Evolutionary conservation across 352 stramenopile genomes (phyloP).

Genomic region (Phytophthora pistaciae): DNA sequence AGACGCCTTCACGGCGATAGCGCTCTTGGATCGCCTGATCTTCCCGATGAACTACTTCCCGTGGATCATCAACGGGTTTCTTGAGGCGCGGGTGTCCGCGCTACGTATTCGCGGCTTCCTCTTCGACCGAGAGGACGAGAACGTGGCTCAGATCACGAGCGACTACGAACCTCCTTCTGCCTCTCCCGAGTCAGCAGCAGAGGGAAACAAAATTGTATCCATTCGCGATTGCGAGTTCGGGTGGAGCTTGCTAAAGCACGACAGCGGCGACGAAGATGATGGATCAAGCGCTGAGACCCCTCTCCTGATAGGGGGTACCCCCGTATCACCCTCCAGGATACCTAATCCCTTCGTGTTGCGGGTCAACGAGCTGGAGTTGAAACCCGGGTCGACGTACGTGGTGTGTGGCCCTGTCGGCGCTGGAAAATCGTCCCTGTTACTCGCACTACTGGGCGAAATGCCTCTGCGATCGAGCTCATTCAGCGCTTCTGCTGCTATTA

Average conservation of each 20-base stretch:
- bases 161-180: slow-evolving; percentile 3
- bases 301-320: slow-evolving; percentile 22
- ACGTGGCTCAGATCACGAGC: neutral
- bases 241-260: slow-evolving; percentile 11
- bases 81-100: slow-evolving; percentile 87
- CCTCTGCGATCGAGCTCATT: slow-evolving; percentile 33
- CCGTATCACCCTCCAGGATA: neutral
- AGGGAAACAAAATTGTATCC: slow-evolving; percentile 13
- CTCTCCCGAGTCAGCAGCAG: neutral
- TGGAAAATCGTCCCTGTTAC: slow-evolving; percentile 97
- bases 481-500: neutral
- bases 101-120: slow-evolving; percentile 80
- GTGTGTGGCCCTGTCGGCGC: slow-evolving; percentile 92
- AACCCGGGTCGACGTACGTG: slow-evolving; percentile 55
- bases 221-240: slow-evolving; percentile 43
- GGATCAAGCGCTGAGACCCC: slow-evolving; percentile 22
- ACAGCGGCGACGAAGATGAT: slow-evolving; percentile 1
- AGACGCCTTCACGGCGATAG: slow-evolving; percentile 86
- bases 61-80: slow-evolving; percentile 92
- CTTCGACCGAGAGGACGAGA: slow-evolving; percentile 42
- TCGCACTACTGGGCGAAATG: slow-evolving; percentile 97
- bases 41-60: slow-evolving; percentile 94
- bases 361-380: slow-evolving; percentile 56
- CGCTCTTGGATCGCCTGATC: slow-evolving; percentile 89
- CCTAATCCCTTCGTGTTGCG: slow-evolving; percentile 47